These are phyloP conservation scores for Chlamydomonas incerta DNA, from an alignment of 139 green algal genomes.

Conservation along the genomic window DNA sequence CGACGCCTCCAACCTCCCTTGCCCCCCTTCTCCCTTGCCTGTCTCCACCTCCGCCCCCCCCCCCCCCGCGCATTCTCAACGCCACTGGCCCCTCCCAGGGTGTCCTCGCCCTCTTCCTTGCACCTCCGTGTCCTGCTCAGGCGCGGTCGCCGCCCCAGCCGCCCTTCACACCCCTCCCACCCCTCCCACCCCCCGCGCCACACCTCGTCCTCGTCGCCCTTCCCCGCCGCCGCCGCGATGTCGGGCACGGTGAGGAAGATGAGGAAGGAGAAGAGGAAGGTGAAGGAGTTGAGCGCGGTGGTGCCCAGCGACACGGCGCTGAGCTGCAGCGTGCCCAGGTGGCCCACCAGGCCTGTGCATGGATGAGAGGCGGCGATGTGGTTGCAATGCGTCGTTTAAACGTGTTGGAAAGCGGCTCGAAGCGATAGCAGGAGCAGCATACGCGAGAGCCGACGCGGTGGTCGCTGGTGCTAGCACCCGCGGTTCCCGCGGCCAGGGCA, in stretches of 20 bases:
- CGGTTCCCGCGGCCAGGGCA: too few relatives aligned
- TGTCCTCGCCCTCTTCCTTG: background rate
- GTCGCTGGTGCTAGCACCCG: too few relatives aligned
- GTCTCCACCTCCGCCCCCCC: too few relatives aligned
- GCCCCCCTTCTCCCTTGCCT: too few relatives aligned
- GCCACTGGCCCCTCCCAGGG: background rate
- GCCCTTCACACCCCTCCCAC: background rate
- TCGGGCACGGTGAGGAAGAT: slow-evolving; percentile 73
- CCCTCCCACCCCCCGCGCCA: background rate
- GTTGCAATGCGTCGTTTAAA: too few relatives aligned
- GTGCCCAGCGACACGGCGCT: slow-evolving; percentile 72
- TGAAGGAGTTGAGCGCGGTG: slow-evolving; percentile 63
- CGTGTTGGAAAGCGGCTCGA: too few relatives aligned
- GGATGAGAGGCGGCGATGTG: background rate
- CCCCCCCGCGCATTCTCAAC: too few relatives aligned
- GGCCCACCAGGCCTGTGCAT: slow-evolving; percentile 65
- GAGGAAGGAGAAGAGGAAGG: slow-evolving; percentile 77
- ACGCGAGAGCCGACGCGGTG: too few relatives aligned
- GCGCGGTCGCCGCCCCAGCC: too few relatives aligned
- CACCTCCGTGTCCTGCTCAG: background rate
- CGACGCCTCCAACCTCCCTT: too few relatives aligned
- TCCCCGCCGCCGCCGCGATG: slow-evolving; percentile 64
- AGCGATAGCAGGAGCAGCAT: too few relatives aligned
- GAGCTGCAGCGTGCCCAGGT: slow-evolving; percentile 71
- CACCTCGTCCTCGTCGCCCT: slow-evolving; percentile 44